Evolutionary conservation across 2,329 filamentous ascomycete genomes (phyloP), one percentile per base, ranked within the genome.

Genomic region (Colletotrichum incanum): DNA sequence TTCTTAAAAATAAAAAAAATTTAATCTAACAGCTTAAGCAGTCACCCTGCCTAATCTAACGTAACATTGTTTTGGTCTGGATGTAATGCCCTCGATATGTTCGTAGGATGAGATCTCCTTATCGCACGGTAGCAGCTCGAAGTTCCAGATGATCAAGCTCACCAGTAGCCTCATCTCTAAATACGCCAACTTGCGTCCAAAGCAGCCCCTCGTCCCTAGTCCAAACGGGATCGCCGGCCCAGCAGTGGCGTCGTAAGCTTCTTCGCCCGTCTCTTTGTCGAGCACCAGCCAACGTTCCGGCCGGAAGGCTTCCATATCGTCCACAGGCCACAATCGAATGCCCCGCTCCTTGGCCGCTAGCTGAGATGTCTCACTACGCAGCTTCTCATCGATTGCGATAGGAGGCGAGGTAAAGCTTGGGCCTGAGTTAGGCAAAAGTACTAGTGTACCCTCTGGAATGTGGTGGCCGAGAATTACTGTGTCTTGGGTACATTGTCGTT

Each of bases 361-460:
- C 76, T 78, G 63, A 75, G 75, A 23, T 64, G 65, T 75, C 0
- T 74, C 45, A 20, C 77, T 78, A 5, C 81, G 76, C 14, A 56
- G n/a, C 14, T 68, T 12, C 61, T 83, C 82, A 3, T 73, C 59
- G 0, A 83, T 71, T 0, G 65, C 37, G 8, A 79, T 54, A 1
- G 74, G 74, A 0, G 79, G 79, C 60, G 76, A 71, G 0, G 77
- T 76, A n/a, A 80, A 74, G 1, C 78, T 78, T 0, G 80, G 75
- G 0, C 82, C 80, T 1, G 26, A 11, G 11, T 76, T 77, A 1
- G 78, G 62, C 1, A 81, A 56, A 1, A 80, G 67, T 1, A 83
- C 67, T 9, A 77, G 74, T 7, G 81, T 82, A 9, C 79, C 82
- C 54, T 79, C 77, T 6, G 82, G 82, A 18, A 83, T 75, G 1